Base-by-base conservation (phyloP, 495 filamentous ascomycete species). In the Haplographium delicatum region DNA sequence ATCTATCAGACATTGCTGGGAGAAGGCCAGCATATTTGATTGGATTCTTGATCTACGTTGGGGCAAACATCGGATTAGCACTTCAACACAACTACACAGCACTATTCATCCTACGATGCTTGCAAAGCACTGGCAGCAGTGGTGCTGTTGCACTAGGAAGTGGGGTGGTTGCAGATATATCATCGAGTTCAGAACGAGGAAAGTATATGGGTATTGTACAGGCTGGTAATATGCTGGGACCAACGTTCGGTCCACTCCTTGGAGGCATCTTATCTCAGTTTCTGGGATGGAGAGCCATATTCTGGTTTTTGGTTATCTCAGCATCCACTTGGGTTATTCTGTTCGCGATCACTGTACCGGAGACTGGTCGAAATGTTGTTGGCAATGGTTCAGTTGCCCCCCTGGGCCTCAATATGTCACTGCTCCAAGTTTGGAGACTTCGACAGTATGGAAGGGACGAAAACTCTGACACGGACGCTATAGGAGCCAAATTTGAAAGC, bases 241-340 rank as follows among this genome's bases (percentile, higher is more conserved):
- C 79, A 2, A 67, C 78, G 0, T 46, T 84, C 5, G 79, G 76
- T 1, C 83, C 82, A 0, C 67, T 84, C 0, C 66, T 88, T 5
- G 84, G 84, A 2, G 84, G 83, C 0, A 46, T 86, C 0, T 62
- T 88, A 1, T 66, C 69, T 9, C 69, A 83, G 23, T 83, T 74
- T 34, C 67, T 86, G 1, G 82, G 80, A 1, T 89, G 84, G 84
- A 59, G 77, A 23, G 68, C 74, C 39, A 83, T 84, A 33, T 89
- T 88, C 59, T 87, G 82, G 82, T 86, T 87, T 50, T 68, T 85
- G 25, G 67, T 71, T 28, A 85, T 86, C 39, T 60, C 78, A 20
- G 66, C 69, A 9, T 74, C 68, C 0, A 63, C 67, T 13, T 78
- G 70, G 60, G 59, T 80, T 11, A 53, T 78, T 22, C 59, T 74